A percentile compares a stretch with the other conserved stretches of the same genome.
These are phyloP conservation scores for Capsella bursapastoris DNA, from an alignment of 345 rosid species.

Conservation along the genomic window DNA sequence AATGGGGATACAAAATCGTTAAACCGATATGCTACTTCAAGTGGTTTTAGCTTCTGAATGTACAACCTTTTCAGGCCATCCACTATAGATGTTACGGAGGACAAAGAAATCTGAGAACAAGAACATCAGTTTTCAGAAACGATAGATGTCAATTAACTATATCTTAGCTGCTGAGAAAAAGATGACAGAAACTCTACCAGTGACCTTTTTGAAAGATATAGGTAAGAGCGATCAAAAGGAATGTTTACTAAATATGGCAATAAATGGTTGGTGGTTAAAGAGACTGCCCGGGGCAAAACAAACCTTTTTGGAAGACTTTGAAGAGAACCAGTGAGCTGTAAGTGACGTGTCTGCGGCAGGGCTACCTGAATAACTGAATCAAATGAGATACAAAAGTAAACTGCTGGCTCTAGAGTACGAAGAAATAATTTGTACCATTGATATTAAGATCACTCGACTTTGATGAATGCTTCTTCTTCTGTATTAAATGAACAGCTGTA, in stretches of 20 bases:
- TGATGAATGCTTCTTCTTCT: constrained; percentile 67
- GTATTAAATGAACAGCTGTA: constrained; percentile 24
- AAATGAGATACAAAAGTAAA: constrained; percentile 32
- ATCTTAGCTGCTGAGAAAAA: neutral
- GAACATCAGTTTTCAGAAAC: constrained; percentile 28
- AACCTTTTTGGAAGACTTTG: constrained; percentile 87
- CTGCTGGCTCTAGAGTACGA: neutral
- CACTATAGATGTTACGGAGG: constrained; percentile 86
- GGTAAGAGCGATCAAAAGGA: constrained; percentile 5
- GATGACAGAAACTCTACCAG: constrained; percentile 17
- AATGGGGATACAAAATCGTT: constrained; percentile 93
- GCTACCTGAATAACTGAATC: constrained; percentile 54
- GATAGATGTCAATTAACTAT: neutral
- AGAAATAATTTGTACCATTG: constrained; percentile 56
- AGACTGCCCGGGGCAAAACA: constrained; percentile 20
- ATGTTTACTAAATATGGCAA: constrained; percentile 4
- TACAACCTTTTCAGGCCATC: constrained; percentile 94
- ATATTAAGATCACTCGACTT: constrained; percentile 53
- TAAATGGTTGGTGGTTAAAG: constrained; percentile 18
- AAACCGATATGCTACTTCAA: constrained; percentile 84
- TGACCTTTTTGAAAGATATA: constrained; percentile 3
- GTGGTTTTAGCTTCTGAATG: constrained; percentile 87
- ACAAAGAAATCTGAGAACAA: constrained; percentile 62
- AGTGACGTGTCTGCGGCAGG: constrained; percentile 53
- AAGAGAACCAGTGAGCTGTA: constrained; percentile 78